Conservation (phyloP, 768 basidiomycete species). For the Hemileccinum impolitum region DNA sequence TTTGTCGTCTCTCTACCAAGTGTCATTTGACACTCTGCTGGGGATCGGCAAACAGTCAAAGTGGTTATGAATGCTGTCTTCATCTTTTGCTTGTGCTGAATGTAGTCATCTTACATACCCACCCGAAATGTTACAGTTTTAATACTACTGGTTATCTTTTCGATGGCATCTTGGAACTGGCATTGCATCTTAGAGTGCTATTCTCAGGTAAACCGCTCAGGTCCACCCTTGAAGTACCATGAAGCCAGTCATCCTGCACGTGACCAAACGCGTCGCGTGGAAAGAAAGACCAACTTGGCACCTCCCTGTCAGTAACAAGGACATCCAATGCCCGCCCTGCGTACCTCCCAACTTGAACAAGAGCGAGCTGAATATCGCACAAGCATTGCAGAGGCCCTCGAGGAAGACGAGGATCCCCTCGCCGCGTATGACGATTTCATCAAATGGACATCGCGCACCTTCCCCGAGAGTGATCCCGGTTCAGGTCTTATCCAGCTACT, state of each 20-base stretch:
- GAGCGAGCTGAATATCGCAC: slow-evolving; percentile 32
- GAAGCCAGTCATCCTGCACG: too few relatives aligned
- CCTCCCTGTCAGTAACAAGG: slow-evolving; percentile 1
- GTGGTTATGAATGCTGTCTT: too few relatives aligned
- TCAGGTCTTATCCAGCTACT: slow-evolving; percentile 80
- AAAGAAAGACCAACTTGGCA: slow-evolving; percentile 9
- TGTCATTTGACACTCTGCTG: not conserved
- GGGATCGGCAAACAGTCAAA: not conserved
- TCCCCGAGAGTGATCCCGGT: slow-evolving; percentile 60
- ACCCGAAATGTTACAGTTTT: too few relatives aligned
- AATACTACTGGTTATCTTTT: too few relatives aligned
- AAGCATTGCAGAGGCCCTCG: slow-evolving; percentile 49
- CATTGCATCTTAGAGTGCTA: too few relatives aligned
- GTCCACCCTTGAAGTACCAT: too few relatives aligned
- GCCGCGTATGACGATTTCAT: slow-evolving; percentile 84
- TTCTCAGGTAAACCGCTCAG: too few relatives aligned
- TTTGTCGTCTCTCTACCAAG: not conserved
- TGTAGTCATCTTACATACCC: too few relatives aligned
- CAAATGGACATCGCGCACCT: slow-evolving; percentile 83
- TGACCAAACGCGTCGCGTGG: slow-evolving; percentile 32
- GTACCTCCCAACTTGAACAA: slow-evolving; percentile 28
- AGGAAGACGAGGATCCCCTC: slow-evolving; percentile 83
- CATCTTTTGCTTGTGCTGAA: too few relatives aligned
- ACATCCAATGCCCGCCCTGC: slow-evolving; percentile 22
- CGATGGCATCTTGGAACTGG: too few relatives aligned